A percentile compares a stretch with the other conserved stretches of the same genome.
Evolutionary conservation across 2,329 filamentous ascomycete genomes (phyloP).

Genomic region (Colletotrichum sp.): DNA sequence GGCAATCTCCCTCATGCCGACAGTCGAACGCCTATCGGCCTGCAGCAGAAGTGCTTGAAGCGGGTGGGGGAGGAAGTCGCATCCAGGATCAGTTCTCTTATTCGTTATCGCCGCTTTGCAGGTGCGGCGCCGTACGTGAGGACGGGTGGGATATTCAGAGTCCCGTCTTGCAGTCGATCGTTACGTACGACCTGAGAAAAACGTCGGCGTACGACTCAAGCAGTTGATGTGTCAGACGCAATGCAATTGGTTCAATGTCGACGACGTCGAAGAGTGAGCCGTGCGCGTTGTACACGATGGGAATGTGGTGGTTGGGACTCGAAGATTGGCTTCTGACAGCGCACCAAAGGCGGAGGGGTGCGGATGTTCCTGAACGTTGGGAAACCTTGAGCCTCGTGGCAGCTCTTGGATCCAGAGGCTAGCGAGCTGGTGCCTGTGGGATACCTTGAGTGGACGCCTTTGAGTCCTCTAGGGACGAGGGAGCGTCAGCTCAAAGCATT

Average conservation of each 20-base stretch:
- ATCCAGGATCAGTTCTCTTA: neutral
- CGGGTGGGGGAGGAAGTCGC: neutral
- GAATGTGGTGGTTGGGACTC: neutral
- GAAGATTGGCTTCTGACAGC: neutral
- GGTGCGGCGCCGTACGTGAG: neutral
- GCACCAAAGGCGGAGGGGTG: neutral
- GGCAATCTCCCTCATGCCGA: neutral
- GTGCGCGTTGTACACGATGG: neutral
- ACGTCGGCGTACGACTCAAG: neutral
- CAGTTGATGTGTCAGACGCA: neutral
- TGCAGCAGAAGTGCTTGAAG: neutral
- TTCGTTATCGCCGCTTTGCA: neutral
- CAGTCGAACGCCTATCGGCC: neutral
- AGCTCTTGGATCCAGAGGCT: neutral
- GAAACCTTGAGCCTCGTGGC: conserved; percentile 6
- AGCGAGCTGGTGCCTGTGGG: neutral
- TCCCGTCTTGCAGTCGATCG: neutral
- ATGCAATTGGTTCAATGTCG: neutral
- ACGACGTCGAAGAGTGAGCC: neutral
- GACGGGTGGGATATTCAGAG: neutral
- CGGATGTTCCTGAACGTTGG: neutral
- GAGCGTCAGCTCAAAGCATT: neutral
- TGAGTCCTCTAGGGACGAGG: neutral
- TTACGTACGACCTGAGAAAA: neutral
- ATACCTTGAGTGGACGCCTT: neutral